Evolutionary conservation across 371 early-diverging fungal species (phyloP), one percentile per base, ranked within the genome.

Genomic region (Mortierella sp.): DNA sequence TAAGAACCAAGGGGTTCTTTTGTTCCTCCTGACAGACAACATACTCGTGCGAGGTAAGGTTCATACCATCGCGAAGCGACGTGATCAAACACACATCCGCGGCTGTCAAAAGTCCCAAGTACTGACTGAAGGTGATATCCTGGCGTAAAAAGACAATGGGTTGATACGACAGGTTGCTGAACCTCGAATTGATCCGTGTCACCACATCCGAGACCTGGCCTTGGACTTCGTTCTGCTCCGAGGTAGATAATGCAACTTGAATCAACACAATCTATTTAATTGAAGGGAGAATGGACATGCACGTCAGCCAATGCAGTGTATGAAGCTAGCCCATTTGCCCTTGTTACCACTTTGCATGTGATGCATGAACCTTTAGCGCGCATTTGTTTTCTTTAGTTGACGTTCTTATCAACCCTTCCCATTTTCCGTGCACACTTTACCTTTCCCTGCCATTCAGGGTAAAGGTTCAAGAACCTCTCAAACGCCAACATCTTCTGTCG

Each of bases 21-120:
- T 93, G 95, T 34, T 93, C 94, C 55, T 93, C 92, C 81, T 98
- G 98, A 87, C 98, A 98, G 14, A 96, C 96, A 73, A 99, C 94
- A 82, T 96, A 99, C 89, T 99, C 99, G 83, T 98, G 97, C 5
- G 98, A 97, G 3, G 98, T 97, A 14, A 98, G 90, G 88, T 99
- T 99, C 99, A 99, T 98, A 44, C 99, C 99, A 87, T 99, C 99
- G 58, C 98, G 94, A 26, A 99, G 88, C 7, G 96, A 94, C 2
- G 99, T 99, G 78, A 99, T 96, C 1, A 98, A 87, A 80, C 97
- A 96, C 8, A 96, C 94, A 88, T 99, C 99, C 10, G 98, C 98
- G 34, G 95, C 93, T 26, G 95, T 93, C 70, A 99, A 93, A 44
- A 99, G 90, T 2, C 98, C 99, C 80, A 97, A 91, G 77, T 99